A percentile compares a stretch with the other conserved stretches of the same genome.
Evolutionary conservation across 805 yeast genomes (phyloP).

Genomic region (Nakazawaea sp.): DNA sequence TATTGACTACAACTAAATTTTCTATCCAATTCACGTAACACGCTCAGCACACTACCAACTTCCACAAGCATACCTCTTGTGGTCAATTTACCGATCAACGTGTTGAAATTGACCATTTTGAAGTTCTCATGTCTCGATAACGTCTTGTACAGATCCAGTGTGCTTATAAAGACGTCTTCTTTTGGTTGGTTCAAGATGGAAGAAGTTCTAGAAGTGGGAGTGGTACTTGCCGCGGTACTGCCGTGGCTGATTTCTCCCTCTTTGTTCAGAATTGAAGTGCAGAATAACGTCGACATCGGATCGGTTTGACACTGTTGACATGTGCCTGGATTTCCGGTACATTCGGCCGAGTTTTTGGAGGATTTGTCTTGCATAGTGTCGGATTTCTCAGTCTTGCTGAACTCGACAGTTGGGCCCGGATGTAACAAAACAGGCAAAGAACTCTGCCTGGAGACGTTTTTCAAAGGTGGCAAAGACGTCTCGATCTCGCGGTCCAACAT

Average conservation of each 20-base stretch:
- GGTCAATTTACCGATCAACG: slow-evolving; percentile 65
- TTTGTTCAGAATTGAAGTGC: slow-evolving; percentile 73
- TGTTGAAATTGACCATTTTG: slow-evolving; percentile 63
- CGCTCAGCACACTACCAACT: slow-evolving; percentile 84
- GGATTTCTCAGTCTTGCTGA: slow-evolving; percentile 19
- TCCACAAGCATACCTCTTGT: slow-evolving; percentile 88
- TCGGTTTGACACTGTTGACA: slow-evolving; percentile 78
- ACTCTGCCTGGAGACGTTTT: slow-evolving; percentile 19
- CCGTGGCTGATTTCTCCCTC: slow-evolving; percentile 23
- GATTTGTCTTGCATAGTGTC: slow-evolving; percentile 12
- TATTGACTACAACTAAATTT: slow-evolving; percentile 27
- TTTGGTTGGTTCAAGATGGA: slow-evolving; percentile 1
- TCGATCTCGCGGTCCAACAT: slow-evolving; percentile 6
- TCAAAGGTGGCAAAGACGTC: slow-evolving; percentile 15
- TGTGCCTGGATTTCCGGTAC: slow-evolving; percentile 86
- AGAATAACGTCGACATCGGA: slow-evolving; percentile 83
- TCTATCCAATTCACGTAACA: slow-evolving; percentile 74
- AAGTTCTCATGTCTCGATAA: slow-evolving; percentile 77
- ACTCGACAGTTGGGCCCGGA: slow-evolving; percentile 56
- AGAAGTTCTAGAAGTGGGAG: neutral
- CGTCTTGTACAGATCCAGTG: slow-evolving; percentile 86
- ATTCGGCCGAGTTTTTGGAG: slow-evolving; percentile 23
- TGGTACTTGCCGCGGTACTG: slow-evolving; percentile 9
- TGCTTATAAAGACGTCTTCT: slow-evolving; percentile 54
- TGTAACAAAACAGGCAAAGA: slow-evolving; percentile 54